Evolutionary conservation across 768 basidiomycete species (phyloP).

Genomic region (Trametes punicea): DNA sequence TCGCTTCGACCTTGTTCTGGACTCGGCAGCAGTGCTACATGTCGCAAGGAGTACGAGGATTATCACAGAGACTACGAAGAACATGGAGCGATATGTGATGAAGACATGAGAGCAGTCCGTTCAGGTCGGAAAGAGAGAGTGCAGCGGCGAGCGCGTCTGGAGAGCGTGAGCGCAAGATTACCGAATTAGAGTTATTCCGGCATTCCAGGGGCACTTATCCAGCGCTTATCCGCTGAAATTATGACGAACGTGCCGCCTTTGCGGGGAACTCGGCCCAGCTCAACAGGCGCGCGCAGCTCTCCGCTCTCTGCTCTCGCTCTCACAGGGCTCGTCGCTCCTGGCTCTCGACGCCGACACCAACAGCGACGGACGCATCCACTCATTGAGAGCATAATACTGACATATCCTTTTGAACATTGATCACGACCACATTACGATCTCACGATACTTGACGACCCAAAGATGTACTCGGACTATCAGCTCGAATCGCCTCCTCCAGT

Average conservation of each 20-base stretch:
- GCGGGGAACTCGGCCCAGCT: background rate
- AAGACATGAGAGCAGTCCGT: slow-evolving; percentile 1
- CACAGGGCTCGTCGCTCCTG: slow-evolving; percentile 2
- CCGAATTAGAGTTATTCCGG: background rate
- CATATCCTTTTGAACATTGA: background rate
- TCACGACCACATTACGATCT: slow-evolving; percentile 10
- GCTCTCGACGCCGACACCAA: background rate
- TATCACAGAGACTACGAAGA: slow-evolving; percentile 2
- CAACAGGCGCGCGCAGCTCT: background rate
- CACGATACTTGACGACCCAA: slow-evolving; percentile 23
- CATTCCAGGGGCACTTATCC: background rate
- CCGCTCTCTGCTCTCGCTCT: background rate
- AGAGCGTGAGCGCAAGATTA: background rate
- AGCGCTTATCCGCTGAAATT: background rate
- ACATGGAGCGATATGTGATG: slow-evolving; percentile 7
- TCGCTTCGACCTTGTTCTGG: background rate
- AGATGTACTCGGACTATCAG: slow-evolving; percentile 41
- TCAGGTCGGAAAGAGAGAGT: background rate
- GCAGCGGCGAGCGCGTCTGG: background rate
- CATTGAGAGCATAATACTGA: background rate
- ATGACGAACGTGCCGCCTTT: slow-evolving; percentile 17
- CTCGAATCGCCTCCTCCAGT: slow-evolving; percentile 50
- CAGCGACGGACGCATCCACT: background rate
- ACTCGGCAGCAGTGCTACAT: background rate
- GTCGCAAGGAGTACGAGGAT: background rate